phyloP scores from a whole-genome alignment of 345 rosid genomes.

The Geranium rotundifolium region DNA sequence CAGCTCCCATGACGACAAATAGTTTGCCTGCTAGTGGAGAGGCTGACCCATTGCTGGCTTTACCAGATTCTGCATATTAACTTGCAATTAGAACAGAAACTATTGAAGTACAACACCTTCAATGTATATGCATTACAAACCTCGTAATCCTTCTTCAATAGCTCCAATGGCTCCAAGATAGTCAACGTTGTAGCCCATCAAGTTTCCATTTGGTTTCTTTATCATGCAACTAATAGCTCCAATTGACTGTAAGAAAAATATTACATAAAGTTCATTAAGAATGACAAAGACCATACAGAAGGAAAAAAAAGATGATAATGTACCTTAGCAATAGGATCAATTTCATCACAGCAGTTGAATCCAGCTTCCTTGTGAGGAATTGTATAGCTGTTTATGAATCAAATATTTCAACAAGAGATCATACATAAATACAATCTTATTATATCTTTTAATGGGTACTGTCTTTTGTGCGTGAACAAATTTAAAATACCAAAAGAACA shows the following conservation, averaged over 20 bases:
- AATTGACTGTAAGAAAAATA: conserved; percentile 25
- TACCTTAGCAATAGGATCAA: conserved; percentile 47
- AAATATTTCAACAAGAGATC: background rate
- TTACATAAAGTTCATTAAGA: background rate
- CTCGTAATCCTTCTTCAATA: conserved; percentile 48
- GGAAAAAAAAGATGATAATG: background rate
- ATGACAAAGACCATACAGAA: background rate
- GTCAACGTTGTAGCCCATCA: conserved; percentile 47
- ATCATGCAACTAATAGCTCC: conserved; percentile 54
- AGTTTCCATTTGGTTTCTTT: conserved; percentile 43
- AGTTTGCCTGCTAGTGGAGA: conserved; percentile 55
- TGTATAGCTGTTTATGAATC: conserved; percentile 23
- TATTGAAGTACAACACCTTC: background rate
- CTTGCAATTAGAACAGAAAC: background rate
- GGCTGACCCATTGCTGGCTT: conserved; percentile 13
- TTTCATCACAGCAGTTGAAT: conserved; percentile 40
- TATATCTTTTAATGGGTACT: background rate
- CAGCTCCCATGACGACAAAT: conserved; percentile 56
- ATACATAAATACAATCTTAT: background rate
- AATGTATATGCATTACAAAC: conserved; percentile 15
- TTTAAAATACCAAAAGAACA: background rate
- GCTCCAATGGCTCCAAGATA: conserved; percentile 52
- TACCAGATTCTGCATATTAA: conserved; percentile 27
- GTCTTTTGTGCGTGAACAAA: background rate
- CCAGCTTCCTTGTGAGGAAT: conserved; percentile 50